Base-by-base conservation (phyloP, 2,329 filamentous ascomycete genomes). In the Rutstroemia sp. region DNA sequence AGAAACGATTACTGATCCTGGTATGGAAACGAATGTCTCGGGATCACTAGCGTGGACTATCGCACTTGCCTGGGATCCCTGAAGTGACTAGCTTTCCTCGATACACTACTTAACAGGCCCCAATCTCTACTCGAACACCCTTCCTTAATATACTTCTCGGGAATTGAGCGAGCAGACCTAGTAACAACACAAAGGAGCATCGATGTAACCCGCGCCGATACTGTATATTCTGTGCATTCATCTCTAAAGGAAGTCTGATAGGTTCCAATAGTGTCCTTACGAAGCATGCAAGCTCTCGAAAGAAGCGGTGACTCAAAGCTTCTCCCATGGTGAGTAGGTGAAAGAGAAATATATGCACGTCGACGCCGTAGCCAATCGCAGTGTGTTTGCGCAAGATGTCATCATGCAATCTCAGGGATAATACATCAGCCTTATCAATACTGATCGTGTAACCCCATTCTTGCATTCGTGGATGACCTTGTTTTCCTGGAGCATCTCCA, bases 341-440 rank as follows among this genome's bases (percentile, higher is more conserved):
- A 40, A 39, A 21, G 34, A n/a, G 36, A 0, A 48, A 40, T 19
- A 30, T 23, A 54, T 54, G 23, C 52, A 44, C 17, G 40, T 30
- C 45, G 34, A 36, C 17, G 51, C 23, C 47, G 4, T 30, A 27
- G 16, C 46, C 34, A 27, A 39, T 48, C 17, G 25, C 30, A 40
- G 17, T 7, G 27, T 14, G 21, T 8, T 27, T 49, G 19, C 42
- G 36, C 38, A 19, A 34, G 27, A 17, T 21, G 23, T 36, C 38
- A 55, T 55, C 38, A 55, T 55, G 52, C 52, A 50, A 42, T 16
- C n/a, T 10, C 52, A 55, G 46, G 52, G 52, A 21, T 55, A 5
- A 39, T 44, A 14, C 46, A 50, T 55, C 45, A 55, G 52, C 52
- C 38, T 50, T 54, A 49, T 42, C 46, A 44, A 49, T 42, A 42